A percentile compares a stretch with the other conserved stretches of the same genome.
phyloP scores from a whole-genome alignment of 2,329 filamentous ascomycete species.

The Stagonosporopsis rhizophila region DNA sequence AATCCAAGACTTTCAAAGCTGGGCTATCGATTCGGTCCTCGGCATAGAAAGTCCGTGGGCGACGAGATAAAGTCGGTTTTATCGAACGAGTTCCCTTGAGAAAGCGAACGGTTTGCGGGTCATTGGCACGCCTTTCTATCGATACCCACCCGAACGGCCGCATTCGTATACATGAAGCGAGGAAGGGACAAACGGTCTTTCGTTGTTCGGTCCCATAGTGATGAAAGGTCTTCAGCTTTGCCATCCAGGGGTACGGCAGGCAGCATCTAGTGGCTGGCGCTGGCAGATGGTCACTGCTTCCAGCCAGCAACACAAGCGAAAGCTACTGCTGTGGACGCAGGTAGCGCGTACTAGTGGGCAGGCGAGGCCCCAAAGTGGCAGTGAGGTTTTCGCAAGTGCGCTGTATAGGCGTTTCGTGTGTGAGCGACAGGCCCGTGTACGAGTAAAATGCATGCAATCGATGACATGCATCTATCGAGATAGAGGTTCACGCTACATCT shows the following conservation, averaged over 20 bases:
- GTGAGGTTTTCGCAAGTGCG: neutral
- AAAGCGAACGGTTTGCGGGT: conserved; percentile 7
- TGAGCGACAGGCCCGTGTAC: neutral
- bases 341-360: neutral
- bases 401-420: neutral
- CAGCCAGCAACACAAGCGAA: conserved; percentile 6
- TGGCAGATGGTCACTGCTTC: conserved; percentile 3
- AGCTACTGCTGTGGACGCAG: neutral
- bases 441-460: neutral
- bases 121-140: conserved; percentile 1
- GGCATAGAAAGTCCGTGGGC: neutral
- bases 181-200: neutral
- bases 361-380: neutral
- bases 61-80: neutral
- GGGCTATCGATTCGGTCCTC: conserved; percentile 5
- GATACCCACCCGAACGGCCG: conserved; percentile 2
- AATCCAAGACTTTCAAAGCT: neutral
- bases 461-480: conserved; percentile 16
- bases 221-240: neutral
- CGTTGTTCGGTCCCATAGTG: neutral
- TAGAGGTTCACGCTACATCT: neutral
- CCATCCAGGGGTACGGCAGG: conserved; percentile 2
- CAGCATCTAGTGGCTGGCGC: neutral
- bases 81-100: conserved; percentile 1
- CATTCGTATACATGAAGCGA: conserved; percentile 1